A percentile compares a stretch with the other conserved stretches of the same genome.
Evolutionary conservation across 192 early-diverging fungal species (phyloP).

Genomic region (Umbelopsis sp.): DNA sequence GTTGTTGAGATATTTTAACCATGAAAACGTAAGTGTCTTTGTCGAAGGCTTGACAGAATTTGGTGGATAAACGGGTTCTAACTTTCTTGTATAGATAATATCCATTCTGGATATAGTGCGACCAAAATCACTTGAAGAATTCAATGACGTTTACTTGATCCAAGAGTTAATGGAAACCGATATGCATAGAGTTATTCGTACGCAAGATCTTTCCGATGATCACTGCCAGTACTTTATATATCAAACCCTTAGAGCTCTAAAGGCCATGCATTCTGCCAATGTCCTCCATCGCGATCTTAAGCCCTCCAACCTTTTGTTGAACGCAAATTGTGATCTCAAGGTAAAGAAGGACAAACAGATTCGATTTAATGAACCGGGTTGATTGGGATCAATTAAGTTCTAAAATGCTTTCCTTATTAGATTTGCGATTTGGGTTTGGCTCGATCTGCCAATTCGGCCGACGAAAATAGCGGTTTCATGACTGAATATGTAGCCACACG

Average conservation of each 20-base stretch:
- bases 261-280: conserved; percentile 98
- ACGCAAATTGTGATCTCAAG: conserved; percentile 91
- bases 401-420: conserved; percentile 38
- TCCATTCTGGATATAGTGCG: conserved; percentile 91
- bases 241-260: conserved; percentile 94
- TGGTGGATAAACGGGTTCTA: not conserved
- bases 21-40: conserved; percentile 75
- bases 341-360: conserved; percentile 29
- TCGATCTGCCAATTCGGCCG: conserved; percentile 81
- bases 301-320: conserved; percentile 87
- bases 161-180: conserved; percentile 99
- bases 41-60: no score
- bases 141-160: conserved; percentile 94
- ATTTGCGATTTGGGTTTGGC: conserved; percentile 99
- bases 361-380: not conserved
- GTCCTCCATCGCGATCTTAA: conserved; percentile 98
- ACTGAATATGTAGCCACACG: conserved; percentile 95
- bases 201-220: conserved; percentile 92
- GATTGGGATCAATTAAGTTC: not conserved
- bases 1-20: conserved; percentile 81
- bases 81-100: conserved; percentile 68
- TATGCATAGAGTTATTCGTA: conserved; percentile 95
- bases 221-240: conserved; percentile 99
- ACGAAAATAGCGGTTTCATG: conserved; percentile 88
- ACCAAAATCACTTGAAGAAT: conserved; percentile 74